Conservation (phyloP, 306 rosid genomes). For the cucumber (Cucumis sativus) region Cucumber_9930_V3 NC_026656.2:11752001-11752500, state of each 20-base stretch:
- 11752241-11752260: conserved; percentile 36
- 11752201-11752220: conserved; percentile 74
- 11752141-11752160: conserved; percentile 29
- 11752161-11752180: conserved; percentile 88
- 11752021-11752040: too few species aligned
- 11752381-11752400: conserved; percentile 88
- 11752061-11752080: not conserved
- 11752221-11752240: conserved; percentile 76
- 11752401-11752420: conserved; percentile 90
- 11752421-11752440: conserved; percentile 98
- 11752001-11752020: not conserved
- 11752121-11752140: not conserved
- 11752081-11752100: not conserved
- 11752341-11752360: conserved; percentile 77
- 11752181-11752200: conserved; percentile 52
- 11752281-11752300: not conserved
- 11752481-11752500: not conserved
- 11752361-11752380: conserved; percentile 78
- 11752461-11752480: not conserved
- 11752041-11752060: not conserved
- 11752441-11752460: conserved; percentile 43
- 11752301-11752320: conserved; percentile 47
- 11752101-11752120: not conserved
- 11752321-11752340: conserved; percentile 99
- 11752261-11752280: not conserved